Evolutionary conservation across 305 asterid genomes (phyloP).

Genomic region (Fraxinus sp.): DNA sequence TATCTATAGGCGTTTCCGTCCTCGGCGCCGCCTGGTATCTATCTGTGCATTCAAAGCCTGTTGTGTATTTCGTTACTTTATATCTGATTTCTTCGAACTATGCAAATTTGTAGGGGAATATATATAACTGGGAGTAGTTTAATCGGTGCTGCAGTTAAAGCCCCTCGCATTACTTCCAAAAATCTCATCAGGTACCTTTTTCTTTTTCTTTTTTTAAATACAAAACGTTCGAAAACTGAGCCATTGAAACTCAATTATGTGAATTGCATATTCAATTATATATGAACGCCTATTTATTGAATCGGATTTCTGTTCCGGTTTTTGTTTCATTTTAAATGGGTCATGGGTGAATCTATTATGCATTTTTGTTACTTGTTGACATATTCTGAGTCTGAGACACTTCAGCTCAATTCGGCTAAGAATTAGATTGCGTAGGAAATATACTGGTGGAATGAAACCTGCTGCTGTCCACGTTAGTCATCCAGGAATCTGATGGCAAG

Average conservation of each 20-base stretch:
- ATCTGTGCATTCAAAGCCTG: background rate
- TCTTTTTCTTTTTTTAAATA: background rate
- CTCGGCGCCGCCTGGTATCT: constrained; percentile 93
- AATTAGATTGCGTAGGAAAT: constrained; percentile 7
- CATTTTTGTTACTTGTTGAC: constrained; percentile 4
- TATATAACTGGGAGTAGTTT: constrained; percentile 95
- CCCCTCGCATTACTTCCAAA: constrained; percentile 94
- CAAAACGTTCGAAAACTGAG: background rate
- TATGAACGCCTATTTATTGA: background rate
- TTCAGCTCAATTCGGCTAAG: background rate
- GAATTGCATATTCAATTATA: background rate
- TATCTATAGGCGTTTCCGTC: constrained; percentile 92
- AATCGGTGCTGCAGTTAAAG: constrained; percentile 95
- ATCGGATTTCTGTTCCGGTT: background rate
- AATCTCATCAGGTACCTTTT: constrained; percentile 77
- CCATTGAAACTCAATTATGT: constrained; percentile 5
- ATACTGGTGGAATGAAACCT: background rate
- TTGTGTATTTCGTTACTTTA: background rate
- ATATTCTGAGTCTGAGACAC: background rate
- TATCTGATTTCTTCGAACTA: constrained; percentile 11
- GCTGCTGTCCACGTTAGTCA: background rate
- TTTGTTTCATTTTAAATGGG: constrained; percentile 16
- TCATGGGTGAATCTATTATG: background rate
- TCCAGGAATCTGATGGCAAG: constrained; percentile 5
- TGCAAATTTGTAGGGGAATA: constrained; percentile 61